Evolutionary conservation across 208 protist species (phyloP).

Genomic region (Trypanosoma avium): DNA sequence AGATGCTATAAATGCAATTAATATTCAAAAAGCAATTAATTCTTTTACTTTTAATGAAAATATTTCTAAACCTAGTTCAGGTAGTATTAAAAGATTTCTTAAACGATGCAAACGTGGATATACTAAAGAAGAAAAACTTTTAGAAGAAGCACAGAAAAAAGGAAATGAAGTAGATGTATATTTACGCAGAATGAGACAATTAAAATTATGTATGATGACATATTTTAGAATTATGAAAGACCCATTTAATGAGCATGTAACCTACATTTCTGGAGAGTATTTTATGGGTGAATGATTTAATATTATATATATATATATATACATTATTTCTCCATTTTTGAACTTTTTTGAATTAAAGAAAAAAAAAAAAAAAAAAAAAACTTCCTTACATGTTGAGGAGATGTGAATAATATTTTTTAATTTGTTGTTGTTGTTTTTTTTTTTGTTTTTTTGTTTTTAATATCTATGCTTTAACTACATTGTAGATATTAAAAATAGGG

Average conservation of each 20-base stretch:
- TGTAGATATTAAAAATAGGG: too few relatives aligned
- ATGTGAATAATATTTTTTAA: too few relatives aligned
- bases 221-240: neutral
- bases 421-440: constrained; percentile 8
- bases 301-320: neutral
- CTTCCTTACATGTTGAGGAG: too few relatives aligned
- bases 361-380: too few relatives aligned
- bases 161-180: neutral
- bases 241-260: neutral
- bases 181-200: neutral
- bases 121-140: neutral
- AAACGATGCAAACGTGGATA: neutral
- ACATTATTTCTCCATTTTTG: constrained; percentile 7
- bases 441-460: neutral
- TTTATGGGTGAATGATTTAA: neutral
- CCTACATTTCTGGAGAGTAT: constrained; percentile 1
- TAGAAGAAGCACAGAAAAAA: neutral
- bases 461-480: too few relatives aligned
- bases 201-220: neutral
- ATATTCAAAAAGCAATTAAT: neutral
- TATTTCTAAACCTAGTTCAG: neutral
- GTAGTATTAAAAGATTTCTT: neutral
- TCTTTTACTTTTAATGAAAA: too few relatives aligned
- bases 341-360: neutral
- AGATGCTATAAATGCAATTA: neutral